These are phyloP conservation scores for Lepidium sativum DNA, from an alignment of 345 rosid genomes.

Conservation along the genomic window DNA sequence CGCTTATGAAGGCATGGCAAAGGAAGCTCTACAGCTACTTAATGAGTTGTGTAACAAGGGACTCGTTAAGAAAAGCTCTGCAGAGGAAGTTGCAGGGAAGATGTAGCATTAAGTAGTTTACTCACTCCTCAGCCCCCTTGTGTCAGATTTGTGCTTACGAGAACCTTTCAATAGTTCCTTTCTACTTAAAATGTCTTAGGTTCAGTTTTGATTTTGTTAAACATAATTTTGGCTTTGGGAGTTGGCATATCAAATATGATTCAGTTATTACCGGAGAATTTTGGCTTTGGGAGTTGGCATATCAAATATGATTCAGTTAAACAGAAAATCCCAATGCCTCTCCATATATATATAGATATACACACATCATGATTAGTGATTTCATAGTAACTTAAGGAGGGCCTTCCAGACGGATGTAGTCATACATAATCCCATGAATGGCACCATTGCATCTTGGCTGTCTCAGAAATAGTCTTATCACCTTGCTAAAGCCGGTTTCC, in stretches of 20 bases:
- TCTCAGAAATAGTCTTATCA: constrained; percentile 61
- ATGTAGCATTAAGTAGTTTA: constrained; percentile 33
- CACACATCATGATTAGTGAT: not conserved
- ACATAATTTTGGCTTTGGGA: not conserved
- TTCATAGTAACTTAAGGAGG: constrained; percentile 19
- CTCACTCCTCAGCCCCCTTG: not conserved
- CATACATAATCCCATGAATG: constrained; percentile 78
- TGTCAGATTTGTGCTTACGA: constrained; percentile 1
- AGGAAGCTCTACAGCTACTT: constrained; percentile 65
- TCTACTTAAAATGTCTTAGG: constrained; percentile 1
- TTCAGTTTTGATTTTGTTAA: not conserved
- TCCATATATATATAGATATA: not conserved
- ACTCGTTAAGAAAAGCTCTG: constrained; percentile 59
- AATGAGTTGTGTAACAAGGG: constrained; percentile 61
- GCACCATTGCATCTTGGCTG: constrained; percentile 58
- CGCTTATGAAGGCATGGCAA: constrained; percentile 69
- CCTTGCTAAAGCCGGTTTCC: constrained; percentile 51
- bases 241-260: constrained; percentile 5
- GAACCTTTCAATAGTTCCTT: not conserved
- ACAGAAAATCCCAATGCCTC: not conserved
- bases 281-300: no score
- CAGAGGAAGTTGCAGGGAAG: constrained; percentile 53
- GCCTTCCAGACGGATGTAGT: constrained; percentile 72
- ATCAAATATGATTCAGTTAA: no score
- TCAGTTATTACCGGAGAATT: constrained; percentile 7